Percentiles rank a stretch among this genome's conserved stretches.
Evolutionary conservation across 345 rosid species (phyloP).

Genomic region (Erucastrum elatum): DNA sequence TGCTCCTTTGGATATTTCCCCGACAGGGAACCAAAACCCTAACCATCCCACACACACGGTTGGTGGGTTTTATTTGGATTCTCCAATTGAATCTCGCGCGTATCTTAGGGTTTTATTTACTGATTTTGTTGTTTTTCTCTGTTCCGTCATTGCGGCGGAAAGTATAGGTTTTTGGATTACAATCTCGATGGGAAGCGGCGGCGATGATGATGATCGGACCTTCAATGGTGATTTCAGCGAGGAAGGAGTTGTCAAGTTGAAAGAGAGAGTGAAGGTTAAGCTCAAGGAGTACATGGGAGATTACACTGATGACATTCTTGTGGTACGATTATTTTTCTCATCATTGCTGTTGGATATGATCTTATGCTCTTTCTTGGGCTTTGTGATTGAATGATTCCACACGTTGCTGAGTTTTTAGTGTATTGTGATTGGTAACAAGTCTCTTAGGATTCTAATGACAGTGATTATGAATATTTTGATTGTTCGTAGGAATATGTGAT

Average conservation of each 20-base stretch:
- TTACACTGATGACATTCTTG: constrained; percentile 95
- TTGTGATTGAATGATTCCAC: too few species aligned
- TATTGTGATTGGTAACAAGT: background rate
- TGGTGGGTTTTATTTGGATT: too few species aligned
- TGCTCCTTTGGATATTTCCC: constrained; percentile 23
- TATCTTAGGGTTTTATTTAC: constrained; percentile 24
- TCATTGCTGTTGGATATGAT: too few species aligned
- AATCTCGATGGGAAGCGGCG: constrained; percentile 64
- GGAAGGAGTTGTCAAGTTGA: constrained; percentile 73
- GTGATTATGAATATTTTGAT: constrained; percentile 32
- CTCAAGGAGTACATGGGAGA: constrained; percentile 97
- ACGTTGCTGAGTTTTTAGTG: too few species aligned
- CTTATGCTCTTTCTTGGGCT: too few species aligned
- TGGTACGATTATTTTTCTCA: constrained; percentile 48
- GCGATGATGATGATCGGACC: constrained; percentile 73
- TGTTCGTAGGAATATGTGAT: constrained; percentile 77
- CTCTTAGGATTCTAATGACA: background rate
- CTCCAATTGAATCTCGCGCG: constrained; percentile 10
- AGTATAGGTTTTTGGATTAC: constrained; percentile 31
- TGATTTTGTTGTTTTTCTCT: background rate
- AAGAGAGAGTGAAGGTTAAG: constrained; percentile 65
- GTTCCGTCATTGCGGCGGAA: constrained; percentile 30
- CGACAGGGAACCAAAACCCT: constrained; percentile 31
- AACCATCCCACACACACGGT: constrained; percentile 1
- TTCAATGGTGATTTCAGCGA: constrained; percentile 69